Base-by-base conservation (phyloP, 371 early-diverging fungal genomes). In the Smittium culicis region DNA sequence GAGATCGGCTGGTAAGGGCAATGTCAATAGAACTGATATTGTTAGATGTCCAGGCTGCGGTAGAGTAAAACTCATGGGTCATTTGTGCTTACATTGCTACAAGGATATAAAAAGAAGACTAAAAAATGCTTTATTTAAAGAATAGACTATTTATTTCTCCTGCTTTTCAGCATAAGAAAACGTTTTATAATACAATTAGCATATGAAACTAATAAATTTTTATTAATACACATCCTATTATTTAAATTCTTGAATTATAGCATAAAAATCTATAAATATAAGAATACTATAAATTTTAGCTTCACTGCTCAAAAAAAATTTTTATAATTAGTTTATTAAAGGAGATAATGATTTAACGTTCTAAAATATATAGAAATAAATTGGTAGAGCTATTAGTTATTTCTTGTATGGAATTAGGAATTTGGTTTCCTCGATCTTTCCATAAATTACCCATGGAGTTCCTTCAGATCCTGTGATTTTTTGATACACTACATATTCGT, bases 1-100 rank as follows among this genome's bases (percentile, higher is more conserved):
- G 88, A 83, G 91, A 71, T 83, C 85, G 65, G 81, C 88, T 34
- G 88, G 86, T 74, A 91, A 89, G 75, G 87, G 86, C 32, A 77
- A 90, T 66, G 82, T 85, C 75, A 82, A 84, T 73, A 82, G 84
- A 65, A 79, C 83, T 54, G 87, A 91, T 68, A 84, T 91, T 54
- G 77, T 80, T 20, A 71, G 76, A 35, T 91, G 92, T 72, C 84
- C 83, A 25, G 84, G 82, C 35, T 91, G 92, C 67, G 89, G 90
- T 20, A 81, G 79, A 34, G 78, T 80, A 57, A 88, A 89, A 71
- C 74, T 88, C 35, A 72, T 84, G 71, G 88, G 88, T 65, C 90
- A 91, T 69, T 74, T 89, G 54, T 91, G 92, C 77, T 71, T 71
- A 60, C 79, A 85, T 71, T 91, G 92, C 76, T 89, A 88, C 73